Evolutionary conservation across 1,284 basidiomycete genomes (phyloP).

Genomic region (Tilletia horrida): DNA sequence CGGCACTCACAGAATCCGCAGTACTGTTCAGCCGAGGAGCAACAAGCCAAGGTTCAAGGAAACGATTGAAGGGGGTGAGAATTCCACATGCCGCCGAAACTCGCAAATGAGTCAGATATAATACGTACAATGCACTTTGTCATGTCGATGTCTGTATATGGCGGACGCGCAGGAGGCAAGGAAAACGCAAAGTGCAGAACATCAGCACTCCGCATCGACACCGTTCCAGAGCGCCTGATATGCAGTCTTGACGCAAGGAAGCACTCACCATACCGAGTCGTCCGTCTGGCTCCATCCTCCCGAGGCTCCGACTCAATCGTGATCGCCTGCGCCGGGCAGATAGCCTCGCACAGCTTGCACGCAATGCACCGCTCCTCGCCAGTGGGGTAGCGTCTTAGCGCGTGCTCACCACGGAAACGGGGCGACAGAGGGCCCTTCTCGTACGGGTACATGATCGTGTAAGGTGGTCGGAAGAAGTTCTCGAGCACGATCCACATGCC

Average conservation of each 20-base stretch:
- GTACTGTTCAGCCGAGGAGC: constrained; percentile 41
- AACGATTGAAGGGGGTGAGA: too few species aligned
- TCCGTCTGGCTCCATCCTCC: constrained; percentile 89
- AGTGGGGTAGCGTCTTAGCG: constrained; percentile 92
- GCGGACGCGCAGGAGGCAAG: too few species aligned
- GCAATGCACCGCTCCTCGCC: constrained; percentile 99
- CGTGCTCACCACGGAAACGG: constrained; percentile 98
- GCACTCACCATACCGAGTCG: constrained; percentile 81
- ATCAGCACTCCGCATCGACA: neutral
- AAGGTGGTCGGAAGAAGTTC: constrained; percentile 94
- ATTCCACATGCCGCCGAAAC: too few species aligned
- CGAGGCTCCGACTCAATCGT: constrained; percentile 98
- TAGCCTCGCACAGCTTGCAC: constrained; percentile 98
- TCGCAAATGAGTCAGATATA: neutral
- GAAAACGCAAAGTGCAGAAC: neutral
- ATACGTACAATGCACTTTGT: constrained; percentile 58
- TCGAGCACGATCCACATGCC: constrained; percentile 99
- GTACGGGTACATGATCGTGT: constrained; percentile 76
- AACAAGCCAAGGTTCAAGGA: neutral
- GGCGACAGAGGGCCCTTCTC: constrained; percentile 98
- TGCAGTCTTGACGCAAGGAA: neutral
- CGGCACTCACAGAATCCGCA: constrained; percentile 49
- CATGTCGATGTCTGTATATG: constrained; percentile 90
- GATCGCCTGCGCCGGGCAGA: constrained; percentile 98
- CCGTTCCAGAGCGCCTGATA: too few species aligned